Base-by-base conservation (phyloP, 2,329 filamentous ascomycete genomes). In the Colletotrichum limetticola region DNA sequence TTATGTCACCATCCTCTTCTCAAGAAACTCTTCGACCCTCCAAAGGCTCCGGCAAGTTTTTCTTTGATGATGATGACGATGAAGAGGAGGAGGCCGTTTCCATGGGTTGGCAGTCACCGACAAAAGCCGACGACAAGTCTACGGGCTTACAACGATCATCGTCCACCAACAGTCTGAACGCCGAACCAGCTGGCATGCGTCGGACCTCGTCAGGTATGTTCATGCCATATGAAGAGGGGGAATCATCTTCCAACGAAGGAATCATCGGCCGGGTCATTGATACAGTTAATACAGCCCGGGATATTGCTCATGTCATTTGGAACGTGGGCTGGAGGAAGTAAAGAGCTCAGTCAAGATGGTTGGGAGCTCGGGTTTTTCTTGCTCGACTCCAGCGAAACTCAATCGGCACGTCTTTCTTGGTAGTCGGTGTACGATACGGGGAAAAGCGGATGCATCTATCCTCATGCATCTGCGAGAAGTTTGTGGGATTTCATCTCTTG, bases 191-290 rank as follows among this genome's bases (percentile, higher is more conserved):
- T 22, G 91, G 92, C 65, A 92, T 97, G 86, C 91, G 92, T 74
- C 89, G 95, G 76, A 97, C 94, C 24, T 87, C 91, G 63, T 97
- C 94, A 52, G 95, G 95, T 76, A 97, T 97, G 94, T 93, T 97
- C 78, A 95, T 97, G 93, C 94, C 95, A 8, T 93, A 92, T 77
- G 93, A 95, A 77, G 93, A 95, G 77, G 91, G 91, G 73, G 93
- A 95, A 75, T 85, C 82, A 80, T 87, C 82, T 59, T 85, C 87
- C 74, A 90, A 85, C 78, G 86, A 88, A 64, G 92, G 93, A 59
- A 87, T 97, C 68, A 89, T 97, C 79, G 93, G 94, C 74, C 91
- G 92, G 78, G 91, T 97, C 62, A 91, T 95, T 80, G 94, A 97
- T 83, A 96, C 94, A 78, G 90, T 93, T 82, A 93, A 93, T 83